Base-by-base conservation (phyloP, 75 land plant species). In the Azolla pinnata region DNA sequence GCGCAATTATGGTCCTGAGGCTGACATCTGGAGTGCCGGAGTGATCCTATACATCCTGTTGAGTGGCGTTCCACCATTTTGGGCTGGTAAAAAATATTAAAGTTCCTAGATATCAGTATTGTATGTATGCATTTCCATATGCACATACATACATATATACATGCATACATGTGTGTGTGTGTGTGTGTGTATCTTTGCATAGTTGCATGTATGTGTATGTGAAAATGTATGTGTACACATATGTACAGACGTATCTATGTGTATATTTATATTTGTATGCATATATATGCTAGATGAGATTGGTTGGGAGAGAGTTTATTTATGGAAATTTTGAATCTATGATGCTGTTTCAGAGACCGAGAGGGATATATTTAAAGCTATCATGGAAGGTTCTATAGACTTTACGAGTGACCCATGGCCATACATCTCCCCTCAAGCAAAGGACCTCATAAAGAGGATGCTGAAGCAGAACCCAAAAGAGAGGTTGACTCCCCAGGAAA, bases 341-440 rank as follows among this genome's bases (percentile, higher is more conserved):
- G 19, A 2, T 2, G 24, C 24, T 35, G 3, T 20, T 20, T 16
- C 79, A 79, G 96, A 89, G 49, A 69, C 87, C 2, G 96, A 89
- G 54, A 74, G 76, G 46, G 91, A 87, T 9, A 89, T 90, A 47
- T 90, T 90, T 81, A 82, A 86, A 67, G 76, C 93, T 23, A 83
- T 90, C 26, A 50, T 90, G 46, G 29, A 68, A 31, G 87, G 82
- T 12, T 70, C 77, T 33, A 61, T 90, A 18, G 91, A 90, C 60
- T 86, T 90, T 59, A 64, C 73, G 18, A 70, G 79, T 48, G 84
- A 86, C 58, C 96, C 96, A 54, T 90, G 96, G 96, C 96, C 96
- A 14, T 56, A 68, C 7, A 90, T 90, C 25, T 90, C 96, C 14
- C 23, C 63, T 52, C 65, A 68, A 61, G 97, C 95, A 29, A 90